A percentile compares a stretch with the other conserved stretches of the same genome.
These are phyloP conservation scores for Raphidocelis subcapitata DNA, from an alignment of 139 green algal species.

Conservation along the genomic window DNA sequence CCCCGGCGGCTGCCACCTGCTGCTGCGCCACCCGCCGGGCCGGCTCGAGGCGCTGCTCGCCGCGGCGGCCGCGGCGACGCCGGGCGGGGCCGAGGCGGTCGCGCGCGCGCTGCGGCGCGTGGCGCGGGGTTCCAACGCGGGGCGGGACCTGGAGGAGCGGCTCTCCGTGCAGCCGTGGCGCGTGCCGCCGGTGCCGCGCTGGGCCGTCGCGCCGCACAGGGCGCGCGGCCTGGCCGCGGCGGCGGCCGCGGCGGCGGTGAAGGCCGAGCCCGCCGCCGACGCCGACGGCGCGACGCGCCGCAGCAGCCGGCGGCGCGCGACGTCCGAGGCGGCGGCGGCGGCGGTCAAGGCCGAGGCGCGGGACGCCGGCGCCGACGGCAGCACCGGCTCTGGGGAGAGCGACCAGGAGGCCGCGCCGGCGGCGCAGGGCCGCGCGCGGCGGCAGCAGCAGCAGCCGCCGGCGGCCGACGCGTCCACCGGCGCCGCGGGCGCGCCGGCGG, in stretches of 20 bases:
- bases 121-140: not conserved
- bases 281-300: no score
- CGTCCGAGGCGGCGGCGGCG: not conserved
- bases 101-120: not conserved
- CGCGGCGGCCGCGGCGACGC: not conserved
- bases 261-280: no score
- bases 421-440: not conserved
- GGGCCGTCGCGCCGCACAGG: not conserved
- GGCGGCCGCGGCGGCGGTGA: not conserved
- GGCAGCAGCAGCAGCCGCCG: not conserved
- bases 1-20: not conserved
- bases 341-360: not conserved
- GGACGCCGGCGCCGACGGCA: not conserved
- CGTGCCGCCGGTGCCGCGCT: not conserved
- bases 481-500: not conserved
- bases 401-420: not conserved
- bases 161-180: not conserved
- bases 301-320: conserved; percentile 6
- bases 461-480: not conserved
- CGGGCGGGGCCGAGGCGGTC: conserved; percentile 10
- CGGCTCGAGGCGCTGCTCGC: conserved; percentile 11
- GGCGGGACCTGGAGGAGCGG: not conserved
- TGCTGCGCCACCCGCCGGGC: conserved; percentile 24
- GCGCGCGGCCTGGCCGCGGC: not conserved
- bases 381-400: not conserved